Evolutionary conservation across 2,329 filamentous ascomycete species (phyloP).

Genomic region (Plectosphaerella sp.): DNA sequence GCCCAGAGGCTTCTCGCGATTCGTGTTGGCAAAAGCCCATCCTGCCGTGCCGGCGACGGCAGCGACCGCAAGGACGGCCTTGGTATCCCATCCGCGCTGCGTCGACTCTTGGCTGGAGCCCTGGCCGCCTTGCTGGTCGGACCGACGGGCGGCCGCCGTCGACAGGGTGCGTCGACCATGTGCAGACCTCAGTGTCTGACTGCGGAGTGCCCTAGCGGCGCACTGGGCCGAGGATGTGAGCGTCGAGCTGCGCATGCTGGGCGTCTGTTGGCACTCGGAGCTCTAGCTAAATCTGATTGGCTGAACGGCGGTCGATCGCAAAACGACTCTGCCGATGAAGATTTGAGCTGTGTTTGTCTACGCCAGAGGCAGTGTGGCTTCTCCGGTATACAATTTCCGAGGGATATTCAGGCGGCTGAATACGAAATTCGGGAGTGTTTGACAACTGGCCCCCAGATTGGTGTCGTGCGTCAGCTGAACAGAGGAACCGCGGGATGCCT

Average conservation of each 20-base stretch:
- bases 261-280: too few species aligned
- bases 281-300: too few species aligned
- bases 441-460: too few species aligned
- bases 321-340: too few species aligned
- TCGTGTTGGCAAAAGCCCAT: constrained; percentile 32
- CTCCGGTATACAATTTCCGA: too few species aligned
- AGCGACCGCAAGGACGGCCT: constrained; percentile 32
- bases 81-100: constrained; percentile 21
- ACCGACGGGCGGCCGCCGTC: constrained; percentile 13
- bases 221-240: constrained; percentile 1
- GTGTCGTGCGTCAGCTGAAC: too few species aligned
- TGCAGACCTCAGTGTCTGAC: constrained; percentile 4
- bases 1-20: constrained; percentile 6
- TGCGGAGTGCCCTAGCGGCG: constrained; percentile 4
- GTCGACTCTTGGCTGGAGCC: neutral
- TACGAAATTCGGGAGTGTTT: too few species aligned
- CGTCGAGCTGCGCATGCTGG: neutral
- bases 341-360: too few species aligned
- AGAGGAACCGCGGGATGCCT: too few species aligned
- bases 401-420: too few species aligned
- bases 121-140: neutral
- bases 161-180: constrained; percentile 12
- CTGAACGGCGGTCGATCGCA: too few species aligned
- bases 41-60: constrained; percentile 32
- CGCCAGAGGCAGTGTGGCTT: too few species aligned